Conservation (phyloP, 371 early-diverging fungal genomes). For the Cokeromyces recurvatus region DNA sequence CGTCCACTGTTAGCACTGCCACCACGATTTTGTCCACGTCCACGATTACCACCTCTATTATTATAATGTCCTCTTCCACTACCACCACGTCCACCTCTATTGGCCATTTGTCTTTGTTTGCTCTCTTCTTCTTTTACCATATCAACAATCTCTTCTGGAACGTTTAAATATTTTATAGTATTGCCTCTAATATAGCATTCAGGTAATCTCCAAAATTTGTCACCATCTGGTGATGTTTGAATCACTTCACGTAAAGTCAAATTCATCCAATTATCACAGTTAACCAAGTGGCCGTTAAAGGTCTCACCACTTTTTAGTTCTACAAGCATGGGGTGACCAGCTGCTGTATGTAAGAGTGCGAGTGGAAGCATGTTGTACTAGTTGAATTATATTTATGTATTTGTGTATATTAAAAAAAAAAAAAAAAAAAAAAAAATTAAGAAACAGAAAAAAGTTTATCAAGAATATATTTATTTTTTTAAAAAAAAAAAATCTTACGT, state of each 20-base stretch:
- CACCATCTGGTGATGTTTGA: slow-evolving; percentile 90
- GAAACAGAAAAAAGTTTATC: too few relatives aligned
- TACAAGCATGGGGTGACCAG: slow-evolving; percentile 93
- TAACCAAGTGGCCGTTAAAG: slow-evolving; percentile 95
- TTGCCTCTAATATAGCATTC: slow-evolving; percentile 93
- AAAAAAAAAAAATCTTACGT: too few relatives aligned
- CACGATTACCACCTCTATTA: slow-evolving; percentile 30
- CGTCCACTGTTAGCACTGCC: slow-evolving; percentile 11
- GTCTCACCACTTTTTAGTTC: slow-evolving; percentile 98
- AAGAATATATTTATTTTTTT: too few relatives aligned
- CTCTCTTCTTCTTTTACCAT: slow-evolving; percentile 77
- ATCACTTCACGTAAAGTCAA: slow-evolving; percentile 93
- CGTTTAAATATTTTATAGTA: slow-evolving; percentile 91
- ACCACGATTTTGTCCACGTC: slow-evolving; percentile 40
- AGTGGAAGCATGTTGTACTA: slow-evolving; percentile 94
- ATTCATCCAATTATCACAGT: slow-evolving; percentile 98
- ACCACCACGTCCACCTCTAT: slow-evolving; percentile 57
- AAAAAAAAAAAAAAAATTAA: too few relatives aligned
- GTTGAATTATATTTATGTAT: too few relatives aligned
- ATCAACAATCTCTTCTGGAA: slow-evolving; percentile 91
- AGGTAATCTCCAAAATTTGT: slow-evolving; percentile 86
- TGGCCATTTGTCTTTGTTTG: slow-evolving; percentile 37
- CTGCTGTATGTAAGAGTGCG: slow-evolving; percentile 82
- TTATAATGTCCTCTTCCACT: slow-evolving; percentile 41
- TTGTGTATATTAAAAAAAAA: too few relatives aligned